Evolutionary conservation across 1,284 basidiomycete species (phyloP).

Genomic region (Naganishia albida): DNA sequence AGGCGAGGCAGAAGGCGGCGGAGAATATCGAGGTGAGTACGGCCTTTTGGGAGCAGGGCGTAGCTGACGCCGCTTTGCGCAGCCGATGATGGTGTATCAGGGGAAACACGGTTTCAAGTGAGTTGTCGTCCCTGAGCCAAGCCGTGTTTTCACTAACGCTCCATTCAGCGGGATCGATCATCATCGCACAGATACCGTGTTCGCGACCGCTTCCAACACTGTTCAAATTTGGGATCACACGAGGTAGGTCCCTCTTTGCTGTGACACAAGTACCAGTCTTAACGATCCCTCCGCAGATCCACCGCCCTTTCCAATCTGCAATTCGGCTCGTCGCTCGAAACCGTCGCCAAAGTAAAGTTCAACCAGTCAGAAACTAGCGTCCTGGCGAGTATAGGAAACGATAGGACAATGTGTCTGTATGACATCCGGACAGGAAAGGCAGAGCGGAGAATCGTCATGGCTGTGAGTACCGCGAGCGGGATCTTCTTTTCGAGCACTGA

Average conservation of each 20-base stretch:
- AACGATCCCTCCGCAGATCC: constrained; percentile 57
- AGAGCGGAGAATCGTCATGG: constrained; percentile 85
- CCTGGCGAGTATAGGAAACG: constrained; percentile 87
- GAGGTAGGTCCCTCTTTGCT: constrained; percentile 59
- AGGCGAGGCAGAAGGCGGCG: constrained; percentile 44
- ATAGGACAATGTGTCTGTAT: constrained; percentile 93
- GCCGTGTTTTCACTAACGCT: constrained; percentile 30
- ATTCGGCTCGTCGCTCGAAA: constrained; percentile 81
- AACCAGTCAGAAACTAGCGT: constrained; percentile 92
- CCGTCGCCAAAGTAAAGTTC: constrained; percentile 82
- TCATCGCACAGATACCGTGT: constrained; percentile 79
- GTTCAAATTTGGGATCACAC: constrained; percentile 99
- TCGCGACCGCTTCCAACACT: constrained; percentile 88
- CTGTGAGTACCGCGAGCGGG: constrained; percentile 57
- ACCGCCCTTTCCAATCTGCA: constrained; percentile 77
- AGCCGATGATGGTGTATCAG: constrained; percentile 72
- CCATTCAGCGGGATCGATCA: constrained; percentile 84
- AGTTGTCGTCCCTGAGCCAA: constrained; percentile 36
- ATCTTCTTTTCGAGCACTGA: background rate
- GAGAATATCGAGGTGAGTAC: constrained; percentile 43
- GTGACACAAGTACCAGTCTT: background rate
- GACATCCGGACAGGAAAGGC: constrained; percentile 95
- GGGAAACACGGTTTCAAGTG: constrained; percentile 87
- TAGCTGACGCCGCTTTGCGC: background rate
- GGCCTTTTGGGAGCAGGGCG: background rate